Conservation (phyloP, 306 rosid genomes). For the Alnus rubra region DNA sequence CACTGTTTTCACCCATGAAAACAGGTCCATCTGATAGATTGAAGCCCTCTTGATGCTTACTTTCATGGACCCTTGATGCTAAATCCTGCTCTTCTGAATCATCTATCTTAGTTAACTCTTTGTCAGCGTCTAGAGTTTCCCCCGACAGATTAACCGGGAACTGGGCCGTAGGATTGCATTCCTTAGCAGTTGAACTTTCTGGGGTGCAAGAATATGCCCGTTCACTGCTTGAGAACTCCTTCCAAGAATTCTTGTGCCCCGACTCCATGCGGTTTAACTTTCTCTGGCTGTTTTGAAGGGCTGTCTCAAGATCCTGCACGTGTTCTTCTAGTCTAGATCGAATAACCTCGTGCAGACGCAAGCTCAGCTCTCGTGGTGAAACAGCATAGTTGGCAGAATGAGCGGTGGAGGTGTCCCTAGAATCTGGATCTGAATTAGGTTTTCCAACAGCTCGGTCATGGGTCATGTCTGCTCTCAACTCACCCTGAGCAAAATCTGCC, state of each 20-base stretch:
- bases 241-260: conserved; percentile 33
- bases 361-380: conserved; percentile 66
- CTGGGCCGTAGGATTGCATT: conserved; percentile 24
- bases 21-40: conserved; percentile 14
- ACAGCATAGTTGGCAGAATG: conserved; percentile 62
- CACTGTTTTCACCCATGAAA: conserved; percentile 28
- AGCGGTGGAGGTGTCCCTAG: conserved; percentile 29
- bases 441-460: conserved; percentile 17
- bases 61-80: conserved; percentile 32
- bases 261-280: conserved; percentile 40
- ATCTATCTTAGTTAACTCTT: conserved; percentile 48
- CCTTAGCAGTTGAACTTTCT: conserved; percentile 35
- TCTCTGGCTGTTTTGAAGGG: conserved; percentile 63
- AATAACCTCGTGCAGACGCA: conserved; percentile 72
- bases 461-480: conserved; percentile 49
- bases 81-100: conserved; percentile 55
- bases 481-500: conserved; percentile 65
- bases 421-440: conserved; percentile 39
- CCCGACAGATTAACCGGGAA: conserved; percentile 56
- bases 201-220: conserved; percentile 26
- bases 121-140: conserved; percentile 62
- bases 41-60: conserved; percentile 19
- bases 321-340: conserved; percentile 71
- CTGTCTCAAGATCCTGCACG: conserved; percentile 72
- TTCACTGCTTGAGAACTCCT: conserved; percentile 24